Evolutionary conservation across 768 basidiomycete genomes (phyloP), one percentile per base, ranked within the genome.

Genomic region (Agrocybe chaxingu): DNA sequence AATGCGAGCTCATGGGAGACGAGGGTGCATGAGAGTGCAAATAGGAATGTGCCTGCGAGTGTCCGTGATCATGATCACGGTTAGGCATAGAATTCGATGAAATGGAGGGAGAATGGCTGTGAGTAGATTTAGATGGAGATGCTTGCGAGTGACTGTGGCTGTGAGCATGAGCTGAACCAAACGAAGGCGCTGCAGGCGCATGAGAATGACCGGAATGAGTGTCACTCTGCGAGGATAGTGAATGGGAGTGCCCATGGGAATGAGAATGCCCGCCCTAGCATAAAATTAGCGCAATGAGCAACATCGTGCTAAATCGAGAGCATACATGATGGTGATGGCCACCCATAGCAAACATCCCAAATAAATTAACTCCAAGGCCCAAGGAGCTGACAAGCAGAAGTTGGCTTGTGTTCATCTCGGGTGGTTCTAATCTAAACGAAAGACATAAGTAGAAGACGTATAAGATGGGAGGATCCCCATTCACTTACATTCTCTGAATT

Each of bases 281-380:
- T 54, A 45, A 18, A 51, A 29, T 47, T 32, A 52, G 47, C n/a
- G 13, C 31, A 18, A 34, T 18, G 3, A 18, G 43, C 34, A 9
- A 11, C 37, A 40, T 30, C 13, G 50, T 19, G 35, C 48, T 48
- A 47, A 36, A 8, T 24, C 50, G 47, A 47, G 41, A 13, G 71
- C 74, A 37, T 72, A 89, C 88, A 71, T 90, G 89, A 56, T 92
- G 90, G 63, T 89, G 87, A 65, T 95, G 92, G 3, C 93, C 94
- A 4, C 97, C 97, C 78, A 97, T 99, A 1, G 97, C 97, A 64
- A 94, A 91, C 93, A 99, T 97, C 34, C 97, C 97, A 59, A 98
- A 98, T 13, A 99, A 70, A 66, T 99, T 99, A 42, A 99, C 93
- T 1, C 77, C 92, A 8, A 99, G 73, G 7, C 97, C 97, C 24